Percentiles rank a stretch among this genome's conserved stretches.
Evolutionary conservation across 345 rosid genomes (phyloP).

Genomic region (Laguncularia racemosa): DNA sequence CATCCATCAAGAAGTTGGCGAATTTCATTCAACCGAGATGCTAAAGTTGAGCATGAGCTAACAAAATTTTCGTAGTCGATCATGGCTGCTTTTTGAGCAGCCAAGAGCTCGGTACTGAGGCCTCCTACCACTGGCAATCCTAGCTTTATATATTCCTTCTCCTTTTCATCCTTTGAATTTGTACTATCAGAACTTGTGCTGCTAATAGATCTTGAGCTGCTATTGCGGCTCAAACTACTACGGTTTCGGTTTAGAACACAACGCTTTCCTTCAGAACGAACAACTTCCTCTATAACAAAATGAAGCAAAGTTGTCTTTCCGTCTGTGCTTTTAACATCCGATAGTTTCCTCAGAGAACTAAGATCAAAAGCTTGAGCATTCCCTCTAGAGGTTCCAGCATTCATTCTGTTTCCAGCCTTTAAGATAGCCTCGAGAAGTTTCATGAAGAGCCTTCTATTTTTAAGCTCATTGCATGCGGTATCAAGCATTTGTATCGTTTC

Average conservation of each 20-base stretch:
- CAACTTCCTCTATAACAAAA: conserved; percentile 81
- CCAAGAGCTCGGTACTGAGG: conserved; percentile 60
- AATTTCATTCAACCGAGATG: conserved; percentile 34
- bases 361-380: conserved; percentile 84
- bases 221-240: conserved; percentile 29
- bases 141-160: conserved; percentile 48
- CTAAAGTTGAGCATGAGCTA: conserved; percentile 38
- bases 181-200: conserved; percentile 13
- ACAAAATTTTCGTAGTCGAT: conserved; percentile 41
- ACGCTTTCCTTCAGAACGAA: conserved; percentile 72
- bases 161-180: conserved; percentile 42
- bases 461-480: conserved; percentile 62
- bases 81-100: conserved; percentile 74
- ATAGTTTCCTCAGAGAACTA: conserved; percentile 60
- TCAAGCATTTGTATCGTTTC: conserved; percentile 43
- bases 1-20: conserved; percentile 21
- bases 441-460: conserved; percentile 60
- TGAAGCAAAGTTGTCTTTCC: conserved; percentile 78
- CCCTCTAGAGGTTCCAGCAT: conserved; percentile 83
- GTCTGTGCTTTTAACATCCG: conserved; percentile 76
- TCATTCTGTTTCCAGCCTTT: conserved; percentile 94
- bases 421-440: conserved; percentile 89
- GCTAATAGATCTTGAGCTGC: conserved; percentile 20
- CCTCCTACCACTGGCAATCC: conserved; percentile 81
- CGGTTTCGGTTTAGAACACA: conserved; percentile 42